These are phyloP conservation scores for Krasilnikovozyma curviuscula DNA, from an alignment of 768 basidiomycete species.

Conservation along the genomic window DNA sequence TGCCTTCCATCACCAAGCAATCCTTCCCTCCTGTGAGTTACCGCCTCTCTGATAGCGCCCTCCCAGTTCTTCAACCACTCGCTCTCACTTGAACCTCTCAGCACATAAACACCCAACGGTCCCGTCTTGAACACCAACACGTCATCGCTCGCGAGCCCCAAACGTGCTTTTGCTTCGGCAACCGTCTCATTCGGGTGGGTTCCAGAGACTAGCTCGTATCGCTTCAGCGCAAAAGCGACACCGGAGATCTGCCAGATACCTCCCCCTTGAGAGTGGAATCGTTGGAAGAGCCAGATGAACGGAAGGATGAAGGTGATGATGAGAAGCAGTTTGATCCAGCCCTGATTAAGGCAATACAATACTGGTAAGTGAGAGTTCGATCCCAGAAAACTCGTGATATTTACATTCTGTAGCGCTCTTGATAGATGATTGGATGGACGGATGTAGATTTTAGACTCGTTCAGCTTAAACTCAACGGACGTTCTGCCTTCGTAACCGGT, in stretches of 20 bases:
- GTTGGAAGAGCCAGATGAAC: slow-evolving; percentile 57
- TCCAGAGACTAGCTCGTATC: slow-evolving; percentile 11
- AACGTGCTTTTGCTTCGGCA: background rate
- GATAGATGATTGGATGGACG: slow-evolving; percentile 43
- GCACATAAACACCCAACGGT: slow-evolving; percentile 24
- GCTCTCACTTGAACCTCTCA: slow-evolving; percentile 45
- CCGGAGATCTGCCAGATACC: slow-evolving; percentile 60
- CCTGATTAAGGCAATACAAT: too few species aligned
- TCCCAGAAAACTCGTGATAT: too few species aligned
- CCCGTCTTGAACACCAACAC: slow-evolving; percentile 19
- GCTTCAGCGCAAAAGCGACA: slow-evolving; percentile 48
- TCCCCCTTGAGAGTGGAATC: slow-evolving; percentile 46
- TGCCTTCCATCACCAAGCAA: too few species aligned
- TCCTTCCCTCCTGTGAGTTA: too few species aligned
- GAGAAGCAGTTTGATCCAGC: slow-evolving; percentile 49
- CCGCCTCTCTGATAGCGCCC: slow-evolving; percentile 42
- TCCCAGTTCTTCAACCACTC: slow-evolving; percentile 70
- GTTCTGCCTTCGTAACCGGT: slow-evolving; percentile 18
- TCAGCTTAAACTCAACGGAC: slow-evolving; percentile 35
- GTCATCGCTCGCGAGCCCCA: slow-evolving; percentile 7
- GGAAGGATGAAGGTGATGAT: slow-evolving; percentile 55
- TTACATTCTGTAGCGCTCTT: slow-evolving; percentile 14
- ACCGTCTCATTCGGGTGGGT: slow-evolving; percentile 11
- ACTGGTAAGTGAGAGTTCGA: too few species aligned
- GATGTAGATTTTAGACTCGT: slow-evolving; percentile 38